Conservation (phyloP, 2,329 filamentous ascomycete species). For the Aspergillus japonicus region DNA sequence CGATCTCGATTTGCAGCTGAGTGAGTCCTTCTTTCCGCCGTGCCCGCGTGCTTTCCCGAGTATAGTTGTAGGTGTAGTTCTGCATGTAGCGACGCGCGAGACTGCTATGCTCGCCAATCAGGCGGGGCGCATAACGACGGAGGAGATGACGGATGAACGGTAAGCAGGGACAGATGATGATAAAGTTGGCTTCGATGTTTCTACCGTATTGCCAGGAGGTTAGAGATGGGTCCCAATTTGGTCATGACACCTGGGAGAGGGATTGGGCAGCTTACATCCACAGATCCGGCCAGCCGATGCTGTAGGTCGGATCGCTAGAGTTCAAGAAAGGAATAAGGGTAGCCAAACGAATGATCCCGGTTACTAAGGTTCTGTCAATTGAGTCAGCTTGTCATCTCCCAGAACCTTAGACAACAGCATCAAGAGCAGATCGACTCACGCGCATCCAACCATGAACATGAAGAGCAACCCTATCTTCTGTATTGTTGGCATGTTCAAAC, state of each 20-base stretch:
- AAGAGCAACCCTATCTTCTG: conserved; percentile 23
- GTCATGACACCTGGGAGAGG: background rate
- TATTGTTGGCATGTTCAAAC: conserved; percentile 20
- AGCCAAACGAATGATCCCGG: conserved; percentile 21
- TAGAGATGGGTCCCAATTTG: background rate
- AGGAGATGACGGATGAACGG: conserved; percentile 26
- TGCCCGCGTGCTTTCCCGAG: conserved; percentile 9
- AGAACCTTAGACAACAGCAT: too few species aligned
- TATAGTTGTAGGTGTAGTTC: conserved; percentile 5
- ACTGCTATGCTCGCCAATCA: conserved; percentile 18
- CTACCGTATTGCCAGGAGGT: conserved; percentile 6
- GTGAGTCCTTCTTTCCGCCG: conserved; percentile 14
- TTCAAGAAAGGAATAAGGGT: conserved; percentile 18
- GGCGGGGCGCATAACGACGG: conserved; percentile 21
- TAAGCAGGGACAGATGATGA: conserved; percentile 26
- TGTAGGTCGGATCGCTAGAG: conserved; percentile 13
- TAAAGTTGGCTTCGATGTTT: conserved; percentile 27
- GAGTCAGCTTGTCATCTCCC: background rate
- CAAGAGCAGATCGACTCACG: conserved; percentile 15
- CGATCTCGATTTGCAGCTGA: conserved; percentile 18
- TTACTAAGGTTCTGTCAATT: conserved; percentile 18
- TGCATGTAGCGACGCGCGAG: conserved; percentile 14
- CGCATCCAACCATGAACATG: conserved; percentile 26
- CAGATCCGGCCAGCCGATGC: conserved; percentile 14
- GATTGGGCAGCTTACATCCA: conserved; percentile 17